Base-by-base conservation (phyloP, 1,139 yeast species). In the Scheffersomyces quercinus region DNA sequence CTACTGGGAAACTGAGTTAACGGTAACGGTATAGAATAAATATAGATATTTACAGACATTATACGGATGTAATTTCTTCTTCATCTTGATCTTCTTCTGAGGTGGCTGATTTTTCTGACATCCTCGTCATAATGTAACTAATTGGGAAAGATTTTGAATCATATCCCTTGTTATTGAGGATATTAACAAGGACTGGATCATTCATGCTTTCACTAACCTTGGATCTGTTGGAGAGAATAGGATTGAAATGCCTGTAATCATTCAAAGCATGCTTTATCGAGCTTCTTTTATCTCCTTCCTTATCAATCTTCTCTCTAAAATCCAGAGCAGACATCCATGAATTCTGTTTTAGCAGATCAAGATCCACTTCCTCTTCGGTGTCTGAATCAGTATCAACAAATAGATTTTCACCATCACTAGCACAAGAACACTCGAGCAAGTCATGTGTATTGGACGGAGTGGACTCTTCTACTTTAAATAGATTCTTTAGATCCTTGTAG, bases 371-470 rank as follows among this genome's bases (percentile, higher is more conserved):
- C 28, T 50, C 54, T 4, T 46, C 41, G 3, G 52, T 48, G 20
- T 45, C 48, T 11, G 41, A 47, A 29, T 47, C 45, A 4, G 64
- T 65, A 14, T 59, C 67, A 15, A 38, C 48, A 9, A 30, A 32
- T 6, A 39, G 10, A 29, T 47, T 49, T 6, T 44, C 43, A 1
- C 83, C 84, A 11, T 58, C 58, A 0, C 89, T 88, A 1, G 52
- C 49, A 60, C 97, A 90, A 0, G 62, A 57, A 62, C 97, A 90
- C n/a, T 75, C 85, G 40, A 90, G 75, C 49, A 90, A 64, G 55
- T 87, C 96, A 65, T 93, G 97, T 0, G 98, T 93, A 53, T 87
- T 85, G 48, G 89, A 83, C 10, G 53, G 60, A 0, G 88, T 79
- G 2, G 70, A 66, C 3, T 57, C 60, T 41, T 75, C 67, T 2